Evolutionary conservation across 371 early-diverging fungal species (phyloP).

Genomic region (Rhizopus sp.): DNA sequence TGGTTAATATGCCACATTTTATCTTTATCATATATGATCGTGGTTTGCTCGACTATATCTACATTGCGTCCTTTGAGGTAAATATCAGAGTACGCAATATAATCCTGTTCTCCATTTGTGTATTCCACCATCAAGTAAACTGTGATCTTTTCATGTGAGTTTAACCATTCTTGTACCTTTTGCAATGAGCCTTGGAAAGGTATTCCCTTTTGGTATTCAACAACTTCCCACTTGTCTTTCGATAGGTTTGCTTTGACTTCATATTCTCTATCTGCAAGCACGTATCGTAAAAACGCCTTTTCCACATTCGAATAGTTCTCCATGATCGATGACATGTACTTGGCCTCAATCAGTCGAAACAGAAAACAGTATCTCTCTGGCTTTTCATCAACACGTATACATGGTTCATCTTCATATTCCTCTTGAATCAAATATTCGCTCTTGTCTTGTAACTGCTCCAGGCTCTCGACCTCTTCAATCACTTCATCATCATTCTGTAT

Average conservation of each 20-base stretch:
- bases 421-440: background rate
- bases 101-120: constrained; percentile 6
- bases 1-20: constrained; percentile 25
- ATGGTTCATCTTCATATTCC: constrained; percentile 4
- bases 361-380: constrained; percentile 16
- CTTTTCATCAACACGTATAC: constrained; percentile 14
- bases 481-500: constrained; percentile 7
- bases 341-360: constrained; percentile 20
- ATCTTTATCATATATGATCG: constrained; percentile 16
- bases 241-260: constrained; percentile 4
- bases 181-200: constrained; percentile 16
- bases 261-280: constrained; percentile 15
- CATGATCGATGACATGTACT: constrained; percentile 10
- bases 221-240: constrained; percentile 13
- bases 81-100: constrained; percentile 12
- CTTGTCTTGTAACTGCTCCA: background rate
- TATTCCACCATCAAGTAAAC: constrained; percentile 10
- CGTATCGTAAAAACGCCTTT: constrained; percentile 14
- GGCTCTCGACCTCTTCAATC: constrained; percentile 4
- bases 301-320: constrained; percentile 2
- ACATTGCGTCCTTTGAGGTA: constrained; percentile 14
- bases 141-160: constrained; percentile 3
- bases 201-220: constrained; percentile 2
- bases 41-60: constrained; percentile 7
- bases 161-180: constrained; percentile 21